Percentiles rank a stretch among this genome's conserved stretches.
Evolutionary conservation across 306 rosid species (phyloP).

Genomic region (Acacia crassicarpa): DNA sequence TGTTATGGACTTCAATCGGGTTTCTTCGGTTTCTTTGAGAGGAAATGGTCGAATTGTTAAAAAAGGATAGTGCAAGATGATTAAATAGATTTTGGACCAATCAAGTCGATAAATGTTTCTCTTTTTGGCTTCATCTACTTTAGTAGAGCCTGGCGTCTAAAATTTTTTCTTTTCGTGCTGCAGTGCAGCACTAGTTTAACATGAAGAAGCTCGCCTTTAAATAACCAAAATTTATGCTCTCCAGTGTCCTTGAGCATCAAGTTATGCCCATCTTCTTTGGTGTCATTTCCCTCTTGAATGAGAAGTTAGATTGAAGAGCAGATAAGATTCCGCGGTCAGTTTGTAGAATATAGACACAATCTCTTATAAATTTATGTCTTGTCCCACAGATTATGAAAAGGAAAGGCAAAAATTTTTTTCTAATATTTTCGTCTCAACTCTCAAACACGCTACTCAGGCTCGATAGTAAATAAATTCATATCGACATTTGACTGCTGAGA

Average conservation of each 20-base stretch:
- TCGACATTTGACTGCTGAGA: conserved; percentile 13
- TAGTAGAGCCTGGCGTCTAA: conserved; percentile 18
- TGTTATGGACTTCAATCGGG: not conserved
- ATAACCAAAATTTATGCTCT: conserved; percentile 2
- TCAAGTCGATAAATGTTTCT: not conserved
- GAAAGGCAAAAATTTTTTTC: not conserved
- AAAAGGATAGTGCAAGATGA: not conserved
- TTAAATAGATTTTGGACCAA: not conserved
- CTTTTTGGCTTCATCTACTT: conserved; percentile 18
- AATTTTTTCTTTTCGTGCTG: not conserved
- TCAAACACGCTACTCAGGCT: conserved; percentile 7
- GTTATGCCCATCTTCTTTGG: conserved; percentile 7
- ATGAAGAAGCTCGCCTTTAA: conserved; percentile 9
- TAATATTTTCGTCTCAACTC: not conserved
- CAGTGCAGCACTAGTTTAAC: conserved; percentile 15
- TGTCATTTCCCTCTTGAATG: not conserved
- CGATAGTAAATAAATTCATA: not conserved
- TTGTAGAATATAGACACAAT: conserved; percentile 7
- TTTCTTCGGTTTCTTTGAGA: not conserved
- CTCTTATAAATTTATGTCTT: not conserved
- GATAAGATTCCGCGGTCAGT: not conserved
- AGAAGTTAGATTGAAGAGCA: not conserved
- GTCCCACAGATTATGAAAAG: not conserved
- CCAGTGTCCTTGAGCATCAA: conserved; percentile 24
- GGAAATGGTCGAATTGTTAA: not conserved